Base-by-base conservation (phyloP, 805 yeast genomes). In the Ascoidea asiatica region DNA sequence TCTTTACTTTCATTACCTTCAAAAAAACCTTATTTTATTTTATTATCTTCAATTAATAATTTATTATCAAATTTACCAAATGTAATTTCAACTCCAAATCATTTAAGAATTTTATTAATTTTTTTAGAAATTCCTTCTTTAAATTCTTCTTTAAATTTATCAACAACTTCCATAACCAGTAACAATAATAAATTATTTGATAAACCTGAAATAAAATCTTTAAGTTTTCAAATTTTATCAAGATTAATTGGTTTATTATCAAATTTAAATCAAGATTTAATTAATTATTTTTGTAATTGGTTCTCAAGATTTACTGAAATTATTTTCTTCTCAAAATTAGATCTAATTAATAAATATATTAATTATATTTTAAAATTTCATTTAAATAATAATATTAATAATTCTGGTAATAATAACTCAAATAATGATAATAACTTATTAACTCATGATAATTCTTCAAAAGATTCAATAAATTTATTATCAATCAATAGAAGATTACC, bases 301-400 rank as follows among this genome's bases (percentile, higher is more conserved):
- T 67, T 78, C 54, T 64, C 77, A 3, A 64, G 69, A 40, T 53
- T 67, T 17, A 61, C 78, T 0, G 45, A 51, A 0, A 59, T 57
- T 0, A 67, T 64, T 6, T 81, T 82, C 50, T 57, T 58, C 7
- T 54, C 58, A 2, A 78, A 79, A 51, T 72, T 87, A 0, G 86
- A 86, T 37, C 63, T 82, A 29, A 53, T 85, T 42, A 89, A 88
- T 54, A 66, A 86, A 19, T 87, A 82, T 60, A 71, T 88, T 36
- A 81, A 94, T 0, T 86, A 83, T 55, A 86, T 85, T 40, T 64
- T 89, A 44, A 72, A 78, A 38, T 19, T 41, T 11, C 35, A 29
- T 15, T 11, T 29, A 8, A 29, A 29, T 29, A 11, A 8, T 13
- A 36, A 44, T 13, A 22, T 43, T 11, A 40, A 20, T 19, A 42